Conservation (phyloP, 1,284 basidiomycete species). For the Puccinia polysora region DNA sequence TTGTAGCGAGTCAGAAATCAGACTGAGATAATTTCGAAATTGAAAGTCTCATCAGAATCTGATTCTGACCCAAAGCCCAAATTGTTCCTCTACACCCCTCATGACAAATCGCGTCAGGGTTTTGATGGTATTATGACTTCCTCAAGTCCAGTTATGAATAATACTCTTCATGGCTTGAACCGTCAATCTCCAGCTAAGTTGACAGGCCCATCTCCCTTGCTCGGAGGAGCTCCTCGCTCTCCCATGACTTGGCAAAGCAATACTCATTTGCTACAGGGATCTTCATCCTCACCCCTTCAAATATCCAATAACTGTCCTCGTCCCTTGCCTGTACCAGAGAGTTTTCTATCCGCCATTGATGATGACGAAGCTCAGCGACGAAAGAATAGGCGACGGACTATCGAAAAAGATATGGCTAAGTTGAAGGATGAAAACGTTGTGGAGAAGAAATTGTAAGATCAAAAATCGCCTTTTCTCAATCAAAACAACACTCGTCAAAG, state of each 20-base stretch:
- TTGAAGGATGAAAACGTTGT: constrained; percentile 41
- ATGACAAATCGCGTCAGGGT: not conserved
- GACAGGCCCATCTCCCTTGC: constrained; percentile 8
- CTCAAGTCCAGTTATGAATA: not conserved
- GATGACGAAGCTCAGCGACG: constrained; percentile 30
- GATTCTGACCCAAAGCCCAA: constrained; percentile 17
- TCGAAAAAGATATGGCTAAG: constrained; percentile 43
- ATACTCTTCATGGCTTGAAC: constrained; percentile 8
- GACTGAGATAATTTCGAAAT: constrained; percentile 25
- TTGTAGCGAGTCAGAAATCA: constrained; percentile 32
- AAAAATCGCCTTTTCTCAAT: not conserved
- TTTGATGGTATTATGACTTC: not conserved
- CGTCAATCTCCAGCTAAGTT: not conserved
- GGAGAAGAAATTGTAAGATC: constrained; percentile 37
- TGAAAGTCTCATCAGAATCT: constrained; percentile 28
- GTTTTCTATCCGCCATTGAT: constrained; percentile 28
- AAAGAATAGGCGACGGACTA: constrained; percentile 30
- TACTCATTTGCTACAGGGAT: not conserved
- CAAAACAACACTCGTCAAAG: not conserved
- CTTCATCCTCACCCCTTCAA: not conserved
- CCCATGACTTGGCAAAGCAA: constrained; percentile 4
- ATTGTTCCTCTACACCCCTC: not conserved
- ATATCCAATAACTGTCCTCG: constrained; percentile 16
- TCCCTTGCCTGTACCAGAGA: constrained; percentile 40
- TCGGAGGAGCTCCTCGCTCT: not conserved